Base-by-base conservation (phyloP, 768 basidiomycete species). In the Lactarius sp. region DNA sequence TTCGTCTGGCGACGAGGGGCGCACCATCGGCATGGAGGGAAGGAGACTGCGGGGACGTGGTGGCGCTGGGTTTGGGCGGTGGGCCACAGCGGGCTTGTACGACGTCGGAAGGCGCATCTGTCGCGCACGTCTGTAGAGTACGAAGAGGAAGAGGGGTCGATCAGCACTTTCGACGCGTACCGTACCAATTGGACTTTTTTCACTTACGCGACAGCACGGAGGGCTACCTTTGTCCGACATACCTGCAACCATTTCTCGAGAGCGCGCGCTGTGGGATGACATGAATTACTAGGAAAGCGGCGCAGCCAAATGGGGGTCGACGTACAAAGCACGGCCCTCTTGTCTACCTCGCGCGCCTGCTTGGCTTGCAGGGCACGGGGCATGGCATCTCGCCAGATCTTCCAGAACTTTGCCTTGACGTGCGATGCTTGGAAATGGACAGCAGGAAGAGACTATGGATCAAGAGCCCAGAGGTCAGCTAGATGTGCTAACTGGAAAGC, bases 191-290 rank as follows among this genome's bases (percentile, higher is more conserved):
- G 10, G 5, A 44, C 6, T 16, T 8, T 16, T 37, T 47, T 59
- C 56, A 85, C 90, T 78, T 73, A 94, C 92, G 88, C 89, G 53
- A 92, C 85, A 56, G 92, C 90, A 72, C 90, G 91, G 47, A 87
- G 79, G 46, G 87, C 85, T 47, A 86, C 79, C 71, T 87, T 90
- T 18, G 84, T 84, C 70, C 81, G 81, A 67, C 90, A 84, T 14
- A 77, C 77, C 71, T 85, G 81, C n/a, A 79, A 68, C 92, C 92
- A 94, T 62, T 78, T 83, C 50, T 80, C 79, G 52, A 92, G 78
- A 49, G 71, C 78, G 67, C 74, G 80, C 61, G 77, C 85, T 90
- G 42, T 36, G 70, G 34, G 22, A 57, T 37, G 22, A 59, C 67
- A 22, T 69, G 69, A 58, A 70, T 36, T 9, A 50, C 55, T 39